Percentiles rank a stretch among this genome's conserved stretches.
Conservation (phyloP, 495 filamentous ascomycete genomes). For the Penicillium desertorum region DNA sequence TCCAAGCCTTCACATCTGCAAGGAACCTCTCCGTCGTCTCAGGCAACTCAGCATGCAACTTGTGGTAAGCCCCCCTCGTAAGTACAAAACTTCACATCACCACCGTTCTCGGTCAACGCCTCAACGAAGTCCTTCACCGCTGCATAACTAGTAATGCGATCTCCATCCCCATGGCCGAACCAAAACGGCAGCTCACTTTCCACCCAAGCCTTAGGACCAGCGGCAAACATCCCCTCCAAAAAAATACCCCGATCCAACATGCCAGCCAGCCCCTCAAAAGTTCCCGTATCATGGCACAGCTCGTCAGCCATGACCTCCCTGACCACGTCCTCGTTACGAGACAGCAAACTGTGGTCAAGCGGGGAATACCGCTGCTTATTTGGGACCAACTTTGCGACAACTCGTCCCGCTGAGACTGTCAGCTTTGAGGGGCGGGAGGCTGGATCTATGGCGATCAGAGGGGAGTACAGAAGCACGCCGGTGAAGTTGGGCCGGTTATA, state of each 20-base stretch:
- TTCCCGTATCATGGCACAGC: slow-evolving; percentile 76
- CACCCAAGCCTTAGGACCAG: slow-evolving; percentile 29
- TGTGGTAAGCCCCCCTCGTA: slow-evolving; percentile 81
- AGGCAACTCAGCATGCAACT: slow-evolving; percentile 67
- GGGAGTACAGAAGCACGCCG: slow-evolving; percentile 66
- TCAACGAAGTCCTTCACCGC: slow-evolving; percentile 62
- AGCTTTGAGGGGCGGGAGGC: slow-evolving; percentile 57
- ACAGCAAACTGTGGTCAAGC: slow-evolving; percentile 58
- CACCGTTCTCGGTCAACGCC: slow-evolving; percentile 43
- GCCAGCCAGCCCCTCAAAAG: slow-evolving; percentile 68
- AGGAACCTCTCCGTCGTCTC: slow-evolving; percentile 61
- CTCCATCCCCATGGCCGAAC: slow-evolving; percentile 66
- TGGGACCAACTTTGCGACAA: slow-evolving; percentile 67
- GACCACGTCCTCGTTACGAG: slow-evolving; percentile 58
- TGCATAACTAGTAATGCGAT: slow-evolving; percentile 62
- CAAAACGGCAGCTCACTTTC: slow-evolving; percentile 44
- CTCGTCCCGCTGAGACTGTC: slow-evolving; percentile 56
- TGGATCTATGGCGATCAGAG: slow-evolving; percentile 68
- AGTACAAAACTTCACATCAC: slow-evolving; percentile 65
- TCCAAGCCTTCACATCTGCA: slow-evolving; percentile 73
- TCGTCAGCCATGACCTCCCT: slow-evolving; percentile 48
- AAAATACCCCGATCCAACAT: slow-evolving; percentile 64
- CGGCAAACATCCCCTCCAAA: slow-evolving; percentile 28
- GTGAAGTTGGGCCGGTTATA: slow-evolving; percentile 48
- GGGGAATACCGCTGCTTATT: slow-evolving; percentile 49